These are phyloP conservation scores for Coelastrella sp. DNA, from an alignment of 139 green algal genomes.

Conservation along the genomic window DNA sequence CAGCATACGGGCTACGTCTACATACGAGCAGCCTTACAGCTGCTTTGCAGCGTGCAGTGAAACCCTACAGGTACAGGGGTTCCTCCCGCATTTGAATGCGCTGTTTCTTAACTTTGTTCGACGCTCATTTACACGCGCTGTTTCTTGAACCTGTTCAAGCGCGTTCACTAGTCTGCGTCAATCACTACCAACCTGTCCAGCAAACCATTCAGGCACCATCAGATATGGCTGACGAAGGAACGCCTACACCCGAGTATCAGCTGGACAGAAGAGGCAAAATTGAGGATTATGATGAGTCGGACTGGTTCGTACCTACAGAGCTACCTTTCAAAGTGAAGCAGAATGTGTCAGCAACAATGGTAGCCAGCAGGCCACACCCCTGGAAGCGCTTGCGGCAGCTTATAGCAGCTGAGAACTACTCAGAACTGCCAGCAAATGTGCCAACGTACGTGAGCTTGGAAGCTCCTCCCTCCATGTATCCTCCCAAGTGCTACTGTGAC, in stretches of 20 bases:
- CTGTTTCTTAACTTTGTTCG: too few species aligned
- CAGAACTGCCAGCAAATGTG: conserved; percentile 48
- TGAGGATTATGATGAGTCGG: conserved; percentile 23
- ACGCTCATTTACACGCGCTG: too few species aligned
- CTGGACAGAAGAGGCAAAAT: conserved; percentile 35
- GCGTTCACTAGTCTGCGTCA: too few species aligned
- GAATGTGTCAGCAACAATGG: conserved; percentile 30
- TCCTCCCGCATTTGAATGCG: too few species aligned
- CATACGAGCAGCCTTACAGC: too few species aligned
- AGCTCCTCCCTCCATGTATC: conserved; percentile 72
- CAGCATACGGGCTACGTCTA: too few species aligned
- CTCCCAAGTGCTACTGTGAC: conserved; percentile 78
- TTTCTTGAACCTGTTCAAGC: too few species aligned
- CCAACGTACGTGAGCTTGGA: conserved; percentile 72
- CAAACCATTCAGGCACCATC: too few species aligned
- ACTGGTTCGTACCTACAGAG: conserved; percentile 50
- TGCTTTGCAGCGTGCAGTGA: too few species aligned
- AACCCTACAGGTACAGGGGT: too few species aligned
- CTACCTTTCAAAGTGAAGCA: conserved; percentile 51
- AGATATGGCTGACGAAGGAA: background rate
- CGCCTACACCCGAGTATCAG: conserved; percentile 5
- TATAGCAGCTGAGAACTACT: conserved; percentile 59
- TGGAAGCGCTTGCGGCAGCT: conserved; percentile 68
- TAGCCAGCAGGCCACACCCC: conserved; percentile 16
- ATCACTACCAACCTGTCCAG: background rate